These are phyloP conservation scores for Mucor mucedo DNA, from an alignment of 371 early-diverging fungal genomes.

Conservation along the genomic window DNA sequence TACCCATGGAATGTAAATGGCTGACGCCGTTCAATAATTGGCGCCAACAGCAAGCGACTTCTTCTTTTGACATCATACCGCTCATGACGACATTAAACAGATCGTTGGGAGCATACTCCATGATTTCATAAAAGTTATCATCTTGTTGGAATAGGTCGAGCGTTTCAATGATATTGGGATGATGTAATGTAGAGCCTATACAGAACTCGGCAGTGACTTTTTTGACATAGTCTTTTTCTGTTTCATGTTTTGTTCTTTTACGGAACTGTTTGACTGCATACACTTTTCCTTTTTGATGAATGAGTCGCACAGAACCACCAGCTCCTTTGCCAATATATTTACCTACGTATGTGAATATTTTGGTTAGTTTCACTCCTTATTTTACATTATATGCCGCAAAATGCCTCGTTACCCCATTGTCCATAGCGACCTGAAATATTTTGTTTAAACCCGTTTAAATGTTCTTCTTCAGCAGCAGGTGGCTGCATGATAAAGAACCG, in stretches of 20 bases:
- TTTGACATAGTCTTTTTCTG: slow-evolving; percentile 82
- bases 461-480: slow-evolving; percentile 8
- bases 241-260: slow-evolving; percentile 66
- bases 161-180: slow-evolving; percentile 87
- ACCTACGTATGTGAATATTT: slow-evolving; percentile 33
- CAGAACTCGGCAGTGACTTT: slow-evolving; percentile 86
- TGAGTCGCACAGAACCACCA: slow-evolving; percentile 74
- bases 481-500: slow-evolving; percentile 23
- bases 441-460: slow-evolving; percentile 44
- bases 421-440: slow-evolving; percentile 44
- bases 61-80: slow-evolving; percentile 68
- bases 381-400: slow-evolving; percentile 5
- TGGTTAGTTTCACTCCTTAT: slow-evolving; percentile 8
- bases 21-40: slow-evolving; percentile 78
- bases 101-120: slow-evolving; percentile 84
- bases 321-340: slow-evolving; percentile 76
- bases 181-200: slow-evolving; percentile 80
- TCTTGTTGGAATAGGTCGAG: slow-evolving; percentile 76
- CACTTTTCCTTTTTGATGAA: slow-evolving; percentile 55
- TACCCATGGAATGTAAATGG: slow-evolving; percentile 76
- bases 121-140: slow-evolving; percentile 67
- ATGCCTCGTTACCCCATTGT: slow-evolving; percentile 45
- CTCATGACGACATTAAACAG: slow-evolving; percentile 74
- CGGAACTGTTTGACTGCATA: slow-evolving; percentile 87
- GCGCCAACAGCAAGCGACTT: slow-evolving; percentile 72